phyloP scores from a whole-genome alignment of 1,284 basidiomycete species.

The Neolentinus lepideus region DNA sequence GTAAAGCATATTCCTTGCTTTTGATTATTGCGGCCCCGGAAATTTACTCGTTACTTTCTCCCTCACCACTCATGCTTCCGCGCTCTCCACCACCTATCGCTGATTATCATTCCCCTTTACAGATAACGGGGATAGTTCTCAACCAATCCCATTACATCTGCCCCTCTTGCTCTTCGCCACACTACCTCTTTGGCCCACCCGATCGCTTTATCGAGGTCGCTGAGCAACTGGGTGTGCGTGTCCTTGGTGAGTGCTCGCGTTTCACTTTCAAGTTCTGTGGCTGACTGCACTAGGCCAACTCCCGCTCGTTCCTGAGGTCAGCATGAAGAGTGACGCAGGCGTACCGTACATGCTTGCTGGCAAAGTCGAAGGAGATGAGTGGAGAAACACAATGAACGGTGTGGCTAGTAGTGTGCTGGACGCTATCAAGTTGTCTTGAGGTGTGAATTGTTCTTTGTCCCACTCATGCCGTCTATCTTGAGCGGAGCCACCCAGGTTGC shows the following conservation, averaged over 20 bases:
- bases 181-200: constrained; percentile 78
- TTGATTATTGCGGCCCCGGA: too few relatives aligned
- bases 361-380: constrained; percentile 30
- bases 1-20: not conserved
- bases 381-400: constrained; percentile 39
- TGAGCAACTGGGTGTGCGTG: constrained; percentile 46
- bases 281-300: constrained; percentile 23
- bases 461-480: too few relatives aligned
- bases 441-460: too few relatives aligned
- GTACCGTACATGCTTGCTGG: constrained; percentile 46
- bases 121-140: constrained; percentile 87
- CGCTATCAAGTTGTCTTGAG: not conserved
- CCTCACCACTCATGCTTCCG: too few relatives aligned
- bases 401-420: constrained; percentile 28
- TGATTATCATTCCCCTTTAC: not conserved
- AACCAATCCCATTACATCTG: constrained; percentile 93
- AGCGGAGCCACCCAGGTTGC: too few relatives aligned
- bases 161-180: constrained; percentile 61
- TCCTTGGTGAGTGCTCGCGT: constrained; percentile 61
- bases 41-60: too few relatives aligned
- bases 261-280: not conserved
- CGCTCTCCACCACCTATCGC: not conserved
- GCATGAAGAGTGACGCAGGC: constrained; percentile 72
- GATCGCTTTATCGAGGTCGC: constrained; percentile 64
- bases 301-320: constrained; percentile 77